Evolutionary conservation across 306 rosid genomes (phyloP).

Genomic region (Quercus berberidifolia): DNA sequence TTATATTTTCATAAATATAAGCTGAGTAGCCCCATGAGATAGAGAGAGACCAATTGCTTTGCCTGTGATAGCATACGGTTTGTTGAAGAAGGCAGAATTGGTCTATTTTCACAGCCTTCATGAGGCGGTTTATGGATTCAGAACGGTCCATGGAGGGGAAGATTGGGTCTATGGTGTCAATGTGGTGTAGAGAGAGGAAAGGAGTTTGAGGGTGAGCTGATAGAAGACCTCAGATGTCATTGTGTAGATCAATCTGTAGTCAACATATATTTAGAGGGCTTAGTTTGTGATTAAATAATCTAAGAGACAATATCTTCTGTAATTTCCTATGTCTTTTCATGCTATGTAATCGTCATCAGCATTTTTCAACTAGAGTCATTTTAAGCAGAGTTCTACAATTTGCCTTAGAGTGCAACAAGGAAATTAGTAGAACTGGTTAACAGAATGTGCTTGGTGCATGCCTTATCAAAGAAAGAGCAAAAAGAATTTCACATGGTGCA

Average conservation of each 20-base stretch:
- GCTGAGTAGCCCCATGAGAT: constrained; percentile 54
- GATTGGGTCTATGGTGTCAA: constrained; percentile 40
- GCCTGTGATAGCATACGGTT: constrained; percentile 43
- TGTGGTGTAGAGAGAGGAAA: constrained; percentile 43
- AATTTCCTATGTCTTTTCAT: too few relatives aligned
- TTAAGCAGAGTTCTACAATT: too few relatives aligned
- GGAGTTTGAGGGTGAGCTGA: constrained; percentile 40
- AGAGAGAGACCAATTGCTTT: constrained; percentile 46
- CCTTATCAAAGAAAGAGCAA: too few relatives aligned
- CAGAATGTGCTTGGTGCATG: too few relatives aligned
- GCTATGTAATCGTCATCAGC: too few relatives aligned
- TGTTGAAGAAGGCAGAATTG: constrained; percentile 45
- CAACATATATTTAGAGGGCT: neutral
- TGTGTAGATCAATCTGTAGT: constrained; percentile 34
- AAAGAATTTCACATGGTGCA: too few relatives aligned
- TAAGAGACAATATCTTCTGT: too few relatives aligned
- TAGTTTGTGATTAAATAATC: too few relatives aligned
- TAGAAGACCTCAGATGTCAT: constrained; percentile 38
- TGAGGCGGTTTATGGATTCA: constrained; percentile 32
- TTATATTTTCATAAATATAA: constrained; percentile 33
- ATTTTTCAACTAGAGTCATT: too few relatives aligned
- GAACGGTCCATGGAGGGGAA: constrained; percentile 42
- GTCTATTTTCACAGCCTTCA: constrained; percentile 28
- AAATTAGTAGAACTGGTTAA: too few relatives aligned
- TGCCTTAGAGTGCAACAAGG: too few relatives aligned